Evolutionary conservation across 768 basidiomycete species (phyloP), one percentile per base, ranked within the genome.

Genomic region (Tylopilus plumbeoviolaceoides): DNA sequence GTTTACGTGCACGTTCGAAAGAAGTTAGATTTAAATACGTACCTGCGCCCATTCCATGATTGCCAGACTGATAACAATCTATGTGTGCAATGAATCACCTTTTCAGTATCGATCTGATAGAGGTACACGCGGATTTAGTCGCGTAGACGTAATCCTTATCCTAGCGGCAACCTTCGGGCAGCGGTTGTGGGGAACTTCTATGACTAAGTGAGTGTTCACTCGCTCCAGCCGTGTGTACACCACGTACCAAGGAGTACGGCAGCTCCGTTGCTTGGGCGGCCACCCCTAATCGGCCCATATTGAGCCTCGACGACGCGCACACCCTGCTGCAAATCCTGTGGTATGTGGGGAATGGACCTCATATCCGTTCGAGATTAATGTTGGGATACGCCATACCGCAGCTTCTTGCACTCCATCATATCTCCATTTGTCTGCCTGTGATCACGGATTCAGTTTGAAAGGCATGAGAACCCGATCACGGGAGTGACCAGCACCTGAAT

Each of bases 131-230:
- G 81, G 85, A 80, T 47, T 71, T 70, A 21, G 77, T 73, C 63
- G 90, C 88, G 10, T 64, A 62, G 50, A 83, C 76, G 60, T 84
- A 89, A 42, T 82, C 80, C 63, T 76, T 84, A 15, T 71, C 65
- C 43, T 89, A 90, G 15, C 66, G 72, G 63, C 78, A 82, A 41
- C 70, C 68, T 4, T 70, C 47, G 2, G 87, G 82, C 5, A 90
- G 68, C n/a, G n/a, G n/a, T n/a, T n/a, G n/a, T n/a, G n/a, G n/a
- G 87, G 86, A 48, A 90, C 38, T 8, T 91, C 87, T 90, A 51
- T 15, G 4, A 12, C n/a, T 11, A 9, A 31, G n/a, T 38, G 21
- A 46, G 45, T 12, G 5, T 3, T 17, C 2, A 7, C 35, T 17
- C 25, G 20, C 12, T 6, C 14, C 5, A 23, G 23, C 23, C 23